Percentiles rank a stretch among this genome's conserved stretches.
These are phyloP conservation scores for Colletotrichum cuscutae DNA, from an alignment of 2,329 filamentous ascomycete genomes.

Conservation along the genomic window DNA sequence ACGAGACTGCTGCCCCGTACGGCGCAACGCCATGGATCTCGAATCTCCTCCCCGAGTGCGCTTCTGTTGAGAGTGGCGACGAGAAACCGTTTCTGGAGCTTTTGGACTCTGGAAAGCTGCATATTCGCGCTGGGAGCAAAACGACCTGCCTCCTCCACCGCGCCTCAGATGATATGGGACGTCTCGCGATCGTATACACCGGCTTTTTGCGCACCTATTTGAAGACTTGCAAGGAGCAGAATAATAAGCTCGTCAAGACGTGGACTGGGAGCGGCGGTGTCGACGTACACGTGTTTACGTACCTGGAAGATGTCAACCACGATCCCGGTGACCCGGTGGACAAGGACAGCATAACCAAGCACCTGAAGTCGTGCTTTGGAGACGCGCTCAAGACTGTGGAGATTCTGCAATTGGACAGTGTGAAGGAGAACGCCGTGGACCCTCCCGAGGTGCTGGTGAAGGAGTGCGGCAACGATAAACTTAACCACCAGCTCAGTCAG, in stretches of 20 bases:
- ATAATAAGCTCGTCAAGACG: constrained; percentile 35
- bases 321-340: constrained; percentile 20
- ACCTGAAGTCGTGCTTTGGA: constrained; percentile 35
- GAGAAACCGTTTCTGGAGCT: constrained; percentile 35
- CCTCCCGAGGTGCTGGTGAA: constrained; percentile 27
- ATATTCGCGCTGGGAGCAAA: constrained; percentile 33
- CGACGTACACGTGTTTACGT: constrained; percentile 37
- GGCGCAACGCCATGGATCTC: constrained; percentile 37
- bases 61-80: neutral
- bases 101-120: constrained; percentile 35
- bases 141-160: constrained; percentile 33
- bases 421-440: constrained; percentile 28
- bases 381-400: constrained; percentile 35
- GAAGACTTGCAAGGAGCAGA: constrained; percentile 35
- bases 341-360: constrained; percentile 31
- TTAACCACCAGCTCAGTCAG: constrained; percentile 36
- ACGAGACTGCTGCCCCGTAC: constrained; percentile 33
- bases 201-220: constrained; percentile 37
- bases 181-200: constrained; percentile 36
- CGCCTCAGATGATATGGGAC: constrained; percentile 35
- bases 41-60: constrained; percentile 33
- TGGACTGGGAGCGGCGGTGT: constrained; percentile 36
- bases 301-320: constrained; percentile 35
- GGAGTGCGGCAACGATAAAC: constrained; percentile 28
- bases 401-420: constrained; percentile 21